Evolutionary conservation across 75 land plant species (phyloP), one percentile per base, ranked within the genome.

Genomic region (Cupressus sempervirens): DNA sequence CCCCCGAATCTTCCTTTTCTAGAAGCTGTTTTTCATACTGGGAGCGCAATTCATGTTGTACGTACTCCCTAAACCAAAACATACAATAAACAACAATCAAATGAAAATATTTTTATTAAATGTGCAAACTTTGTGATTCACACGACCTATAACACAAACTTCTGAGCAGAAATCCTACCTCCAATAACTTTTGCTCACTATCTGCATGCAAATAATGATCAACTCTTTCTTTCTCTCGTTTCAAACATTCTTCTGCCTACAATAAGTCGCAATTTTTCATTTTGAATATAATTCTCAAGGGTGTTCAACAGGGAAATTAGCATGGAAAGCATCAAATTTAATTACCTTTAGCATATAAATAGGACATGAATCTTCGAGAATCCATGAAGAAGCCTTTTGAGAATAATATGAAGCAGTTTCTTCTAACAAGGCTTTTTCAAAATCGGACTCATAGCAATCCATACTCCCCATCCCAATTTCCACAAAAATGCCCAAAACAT

Each of bases 1-100:
- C 95, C 54, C 97, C 99, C 72, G 98, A 97, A 85, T 94, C 92
- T 86, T 97, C 99, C 89, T 96, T 96, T 82, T 97, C 99, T 16
- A 97, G 87, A 30, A 95, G 91, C 29, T 94, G 93, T 30, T 58
- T 86, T 68, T 91, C 97, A 90, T 92, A 91, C 36, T 90, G 94
- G n/a, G 88, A 86, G 40, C 95, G 89, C 76, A 97, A 72, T 73
- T 97, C 97, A 82, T 94, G 90, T 85, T 97, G 94, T 16, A 97
- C 99, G 94, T 16, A 97, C 99, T 90, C 89, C 95, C 99, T 96
- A 87, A 35, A 83, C 3, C 80, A 34, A 84, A 65, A 34, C 32
- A 40, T 26, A 46, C 41, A 76, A 87, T 15, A n/a, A n/a, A n/a
- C 5, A 76, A 20, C 38, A 38, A 38, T 0, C 36, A 38, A 76